Base-by-base conservation (phyloP, 495 filamentous ascomycete species). In the Penicillium diatomitis region DNA sequence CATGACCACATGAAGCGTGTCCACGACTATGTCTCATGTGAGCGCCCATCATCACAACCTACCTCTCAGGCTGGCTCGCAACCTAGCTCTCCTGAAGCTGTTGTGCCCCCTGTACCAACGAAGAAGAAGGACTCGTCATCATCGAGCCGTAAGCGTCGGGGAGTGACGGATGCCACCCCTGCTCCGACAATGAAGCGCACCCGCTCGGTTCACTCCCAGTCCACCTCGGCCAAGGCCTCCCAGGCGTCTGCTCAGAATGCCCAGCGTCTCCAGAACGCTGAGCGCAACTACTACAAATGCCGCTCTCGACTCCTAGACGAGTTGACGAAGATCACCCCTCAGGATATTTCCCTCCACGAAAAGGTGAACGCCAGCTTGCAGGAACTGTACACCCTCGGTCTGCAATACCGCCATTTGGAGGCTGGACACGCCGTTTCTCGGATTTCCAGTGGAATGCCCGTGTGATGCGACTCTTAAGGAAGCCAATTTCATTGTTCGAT, bases 1-100 rank as follows among this genome's bases (percentile, higher is more conserved):
- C 80, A 82, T 67, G 90, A 96, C 74, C 90, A 96, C 73, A 94
- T 95, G 88, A 85, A 85, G 63, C 81, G 90, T 51, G 87, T 95
- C 10, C 90, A 96, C 70, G 86, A 90, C 68, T 87, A 89, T 69
- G 80, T 70, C 48, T 63, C 68, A 29, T 72, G 68, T 6, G 70
- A 75, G 51, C 66, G 63, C 4, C 67, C 40, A 3, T 5, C 29
- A 30, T 42, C 40, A 27, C 40, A 42, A 30, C 40, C 40, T 6
- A 11, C 9, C 11, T 42, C 40, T 6, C 40, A 42, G 29, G 28
- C 63, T 43, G 72, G 68, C 60, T 42, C 40, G 6, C 40, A 42
- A n/a, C 40, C 63, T 43, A 73, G 68, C 61, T 74, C 71, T 1
- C 71, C 69, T 2, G 71, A 74, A 57, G 61, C 62, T 40, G 68